Base-by-base conservation (phyloP, 306 rosid species). In the Begonia loranthoides region DNA sequence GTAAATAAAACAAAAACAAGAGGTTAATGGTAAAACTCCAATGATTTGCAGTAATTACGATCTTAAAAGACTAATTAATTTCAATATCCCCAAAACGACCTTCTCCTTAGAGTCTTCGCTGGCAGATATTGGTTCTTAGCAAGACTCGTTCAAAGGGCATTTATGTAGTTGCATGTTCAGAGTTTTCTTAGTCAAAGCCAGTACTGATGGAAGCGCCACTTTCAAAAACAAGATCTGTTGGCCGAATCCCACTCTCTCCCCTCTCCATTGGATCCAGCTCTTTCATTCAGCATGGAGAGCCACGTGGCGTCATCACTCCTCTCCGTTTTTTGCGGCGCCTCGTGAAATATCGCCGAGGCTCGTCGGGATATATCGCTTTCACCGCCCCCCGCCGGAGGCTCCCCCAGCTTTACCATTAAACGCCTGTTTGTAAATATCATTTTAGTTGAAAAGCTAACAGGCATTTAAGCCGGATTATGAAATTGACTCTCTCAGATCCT, bases 101-200 rank as follows among this genome's bases (percentile, higher is more conserved):
- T 46, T 8, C n/a, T n/a, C n/a, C n/a, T n/a, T n/a, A n/a, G n/a
- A n/a, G n/a, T n/a, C n/a, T n/a, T n/a, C n/a, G n/a, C n/a, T n/a
- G n/a, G n/a, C n/a, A n/a, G n/a, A n/a, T n/a, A n/a, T n/a, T n/a
- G n/a, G n/a, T n/a, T n/a, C n/a, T n/a, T n/a, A n/a, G n/a, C n/a
- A 45, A 12, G 5, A n/a, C 2, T 12, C 34, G 17, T 48, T 68
- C 46, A 60, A 47, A 41, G 73, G 13, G 63, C n/a, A 17, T 63
- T 45, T 52, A 45, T 46, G n/a, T 13, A 43, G 22, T 40, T 55
- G n/a, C n/a, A n/a, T n/a, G n/a, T n/a, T n/a, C n/a, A n/a, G n/a
- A n/a, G n/a, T n/a, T n/a, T n/a, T n/a, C n/a, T 46, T 68, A 52
- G 96, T 87, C 90, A 83, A 83, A 81, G 70, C 34, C 49, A 60